Evolutionary conservation across 768 basidiomycete species (phyloP).

Genomic region (Pulveroboletus frians): DNA sequence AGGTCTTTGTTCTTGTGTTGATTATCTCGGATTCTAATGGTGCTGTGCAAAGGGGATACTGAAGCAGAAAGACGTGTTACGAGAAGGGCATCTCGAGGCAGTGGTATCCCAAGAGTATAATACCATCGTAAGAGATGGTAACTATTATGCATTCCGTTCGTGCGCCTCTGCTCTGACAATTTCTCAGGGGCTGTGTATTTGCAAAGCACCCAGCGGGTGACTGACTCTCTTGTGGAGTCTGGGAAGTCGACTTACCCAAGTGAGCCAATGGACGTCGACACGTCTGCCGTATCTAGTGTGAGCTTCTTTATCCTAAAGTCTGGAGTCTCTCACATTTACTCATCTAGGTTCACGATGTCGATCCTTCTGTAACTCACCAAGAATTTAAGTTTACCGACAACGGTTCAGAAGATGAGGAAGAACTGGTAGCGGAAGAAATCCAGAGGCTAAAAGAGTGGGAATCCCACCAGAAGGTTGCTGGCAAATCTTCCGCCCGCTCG

Average conservation of each 20-base stretch:
- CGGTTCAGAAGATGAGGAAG: no score
- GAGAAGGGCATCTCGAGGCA: background rate
- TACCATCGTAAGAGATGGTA: no score
- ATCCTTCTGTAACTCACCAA: background rate
- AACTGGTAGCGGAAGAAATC: slow-evolving; percentile 10
- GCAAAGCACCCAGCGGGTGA: background rate
- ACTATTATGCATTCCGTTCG: no score
- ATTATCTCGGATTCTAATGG: background rate
- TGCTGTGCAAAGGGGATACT: background rate
- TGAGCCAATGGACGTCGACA: background rate
- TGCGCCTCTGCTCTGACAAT: no score
- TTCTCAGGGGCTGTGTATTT: background rate
- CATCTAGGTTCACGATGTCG: background rate
- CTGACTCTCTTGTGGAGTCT: background rate
- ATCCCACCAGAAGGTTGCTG: slow-evolving; percentile 1
- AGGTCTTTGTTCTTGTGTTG: background rate
- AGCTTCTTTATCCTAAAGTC: background rate
- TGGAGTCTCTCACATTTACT: background rate
- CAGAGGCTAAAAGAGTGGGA: slow-evolving; percentile 12
- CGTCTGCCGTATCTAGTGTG: background rate
- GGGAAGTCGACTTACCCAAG: background rate
- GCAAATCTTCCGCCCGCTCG: slow-evolving; percentile 10
- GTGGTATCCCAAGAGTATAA: background rate
- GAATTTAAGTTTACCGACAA: no score
- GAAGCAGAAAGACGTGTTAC: background rate